Evolutionary conservation across 164 flowering plant species (phyloP).

Genomic region (Kingdonia uniflora): DNA sequence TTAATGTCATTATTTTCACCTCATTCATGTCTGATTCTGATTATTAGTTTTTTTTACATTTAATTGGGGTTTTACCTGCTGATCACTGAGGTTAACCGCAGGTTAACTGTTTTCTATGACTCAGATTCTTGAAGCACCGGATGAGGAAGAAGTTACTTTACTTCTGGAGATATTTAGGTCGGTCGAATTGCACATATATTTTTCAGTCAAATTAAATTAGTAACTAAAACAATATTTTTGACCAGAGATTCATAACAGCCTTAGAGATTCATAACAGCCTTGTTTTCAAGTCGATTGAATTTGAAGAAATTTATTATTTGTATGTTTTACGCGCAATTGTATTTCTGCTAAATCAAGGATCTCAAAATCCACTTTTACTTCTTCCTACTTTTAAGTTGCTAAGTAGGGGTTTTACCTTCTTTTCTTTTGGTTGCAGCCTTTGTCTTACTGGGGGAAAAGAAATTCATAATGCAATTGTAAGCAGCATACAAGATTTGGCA

Average conservation of each 20-base stretch:
- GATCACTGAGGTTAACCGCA: conserved; percentile 49
- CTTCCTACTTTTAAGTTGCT: too few relatives aligned
- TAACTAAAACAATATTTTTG: too few relatives aligned
- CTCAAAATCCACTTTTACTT: too few relatives aligned
- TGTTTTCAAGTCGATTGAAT: too few relatives aligned
- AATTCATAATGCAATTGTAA: conserved; percentile 49
- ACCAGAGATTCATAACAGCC: too few relatives aligned
- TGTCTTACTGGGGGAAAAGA: conserved; percentile 79
- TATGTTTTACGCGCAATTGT: neutral
- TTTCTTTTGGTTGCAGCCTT: conserved; percentile 32
- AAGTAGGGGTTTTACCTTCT: neutral
- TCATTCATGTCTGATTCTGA: too few relatives aligned
- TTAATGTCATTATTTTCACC: too few relatives aligned
- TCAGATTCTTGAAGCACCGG: conserved; percentile 95
- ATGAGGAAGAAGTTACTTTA: conserved; percentile 67
- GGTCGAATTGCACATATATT: conserved; percentile 11
- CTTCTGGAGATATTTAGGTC: conserved; percentile 75
- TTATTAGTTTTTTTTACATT: too few relatives aligned
- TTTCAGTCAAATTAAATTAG: too few relatives aligned
- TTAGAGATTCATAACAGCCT: too few relatives aligned
- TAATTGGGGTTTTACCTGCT: conserved; percentile 22
- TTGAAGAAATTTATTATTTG: neutral
- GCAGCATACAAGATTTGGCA: conserved; percentile 61
- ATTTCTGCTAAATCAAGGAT: too few relatives aligned
- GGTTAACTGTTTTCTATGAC: conserved; percentile 54